These are phyloP conservation scores for Chalara sp. DNA, from an alignment of 2,329 filamentous ascomycete genomes.

Conservation along the genomic window DNA sequence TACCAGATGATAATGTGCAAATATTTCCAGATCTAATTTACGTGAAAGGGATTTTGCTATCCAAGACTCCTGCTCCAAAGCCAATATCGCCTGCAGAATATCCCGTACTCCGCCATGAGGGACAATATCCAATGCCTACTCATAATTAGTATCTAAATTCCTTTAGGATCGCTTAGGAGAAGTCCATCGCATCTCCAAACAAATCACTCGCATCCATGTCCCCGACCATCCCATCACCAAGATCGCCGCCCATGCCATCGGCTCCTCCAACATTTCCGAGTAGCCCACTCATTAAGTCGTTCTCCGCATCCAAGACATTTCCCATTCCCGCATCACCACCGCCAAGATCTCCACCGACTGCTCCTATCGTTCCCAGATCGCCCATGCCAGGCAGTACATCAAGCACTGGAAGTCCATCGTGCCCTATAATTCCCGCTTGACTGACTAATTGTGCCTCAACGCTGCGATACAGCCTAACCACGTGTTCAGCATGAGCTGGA, in stretches of 20 bases:
- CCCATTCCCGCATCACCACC: conserved; percentile 2
- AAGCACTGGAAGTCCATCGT: background rate
- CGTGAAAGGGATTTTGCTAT: too few relatives aligned
- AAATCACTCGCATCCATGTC: background rate
- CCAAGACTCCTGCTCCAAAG: too few relatives aligned
- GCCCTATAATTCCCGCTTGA: conserved; percentile 3
- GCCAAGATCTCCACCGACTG: conserved; percentile 4
- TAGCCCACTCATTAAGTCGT: conserved; percentile 18
- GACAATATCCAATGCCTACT: too few relatives aligned
- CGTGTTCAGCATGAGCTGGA: conserved; percentile 19
- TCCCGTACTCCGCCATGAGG: too few relatives aligned
- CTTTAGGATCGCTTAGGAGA: background rate
- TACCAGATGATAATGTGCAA: too few relatives aligned
- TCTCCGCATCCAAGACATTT: conserved; percentile 6
- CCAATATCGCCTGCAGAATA: too few relatives aligned
- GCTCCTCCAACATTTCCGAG: conserved; percentile 9
- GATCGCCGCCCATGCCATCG: background rate
- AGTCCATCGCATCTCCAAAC: background rate
- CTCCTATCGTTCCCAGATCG: conserved; percentile 10
- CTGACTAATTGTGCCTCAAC: conserved; percentile 22
- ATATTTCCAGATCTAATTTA: too few relatives aligned
- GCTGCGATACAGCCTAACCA: conserved; percentile 24
- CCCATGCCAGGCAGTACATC: conserved; percentile 9
- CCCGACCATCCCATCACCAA: background rate
- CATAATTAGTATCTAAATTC: too few relatives aligned